These are phyloP conservation scores for Vitis riparia DNA, from an alignment of 164 flowering plant species.

Conservation along the genomic window DNA sequence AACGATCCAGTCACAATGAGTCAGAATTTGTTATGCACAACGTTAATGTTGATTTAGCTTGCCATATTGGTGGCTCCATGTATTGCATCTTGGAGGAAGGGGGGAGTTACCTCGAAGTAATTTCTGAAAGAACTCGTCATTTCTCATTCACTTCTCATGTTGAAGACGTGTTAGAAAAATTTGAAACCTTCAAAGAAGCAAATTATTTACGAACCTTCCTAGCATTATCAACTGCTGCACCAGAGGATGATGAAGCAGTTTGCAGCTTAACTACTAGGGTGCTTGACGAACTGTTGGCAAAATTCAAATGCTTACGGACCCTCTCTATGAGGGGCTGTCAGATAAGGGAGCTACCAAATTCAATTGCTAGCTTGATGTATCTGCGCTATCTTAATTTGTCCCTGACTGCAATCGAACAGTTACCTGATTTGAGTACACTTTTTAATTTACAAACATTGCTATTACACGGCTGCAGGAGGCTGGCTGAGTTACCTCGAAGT, in stretches of 20 bases:
- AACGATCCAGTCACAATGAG: not conserved
- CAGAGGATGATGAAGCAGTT: no score
- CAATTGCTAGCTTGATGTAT: conserved; percentile 22
- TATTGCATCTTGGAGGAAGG: conserved; percentile 13
- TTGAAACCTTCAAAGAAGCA: conserved; percentile 8
- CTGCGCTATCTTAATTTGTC: conserved; percentile 32
- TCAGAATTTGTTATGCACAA: conserved; percentile 32
- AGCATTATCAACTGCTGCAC: not conserved
- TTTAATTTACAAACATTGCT: conserved; percentile 33
- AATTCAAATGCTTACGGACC: conserved; percentile 13
- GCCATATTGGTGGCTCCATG: no score
- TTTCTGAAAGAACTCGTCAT: conserved; percentile 14
- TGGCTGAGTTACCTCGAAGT: conserved; percentile 7
- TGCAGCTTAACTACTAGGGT: conserved; percentile 2
- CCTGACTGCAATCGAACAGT: conserved; percentile 10
- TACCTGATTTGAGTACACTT: conserved; percentile 27
- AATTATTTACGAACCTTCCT: conserved; percentile 29
- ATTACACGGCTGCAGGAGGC: conserved; percentile 15
- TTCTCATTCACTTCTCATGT: conserved; percentile 6
- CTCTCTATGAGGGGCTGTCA: conserved; percentile 13
- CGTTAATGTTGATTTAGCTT: conserved; percentile 38
- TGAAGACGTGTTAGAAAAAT: not conserved
- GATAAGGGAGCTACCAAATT: conserved; percentile 14
- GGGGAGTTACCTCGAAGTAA: not conserved
- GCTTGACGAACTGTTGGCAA: conserved; percentile 13